These are phyloP conservation scores for Lentinula raphanica DNA, from an alignment of 768 basidiomycete genomes.

Conservation along the genomic window DNA sequence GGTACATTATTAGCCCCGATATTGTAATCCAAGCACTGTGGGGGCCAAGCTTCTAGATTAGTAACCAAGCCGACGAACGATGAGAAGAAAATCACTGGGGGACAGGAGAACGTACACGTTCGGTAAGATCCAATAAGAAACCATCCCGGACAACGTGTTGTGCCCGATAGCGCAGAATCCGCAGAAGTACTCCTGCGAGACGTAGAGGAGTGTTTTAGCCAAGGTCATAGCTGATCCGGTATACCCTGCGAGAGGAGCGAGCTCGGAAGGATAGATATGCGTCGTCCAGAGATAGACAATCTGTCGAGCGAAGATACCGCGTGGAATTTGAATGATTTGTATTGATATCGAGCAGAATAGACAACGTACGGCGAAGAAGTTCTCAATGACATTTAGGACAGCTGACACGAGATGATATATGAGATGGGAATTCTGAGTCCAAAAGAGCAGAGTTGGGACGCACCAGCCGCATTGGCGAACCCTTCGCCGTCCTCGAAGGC, in stretches of 20 bases:
- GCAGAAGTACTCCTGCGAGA: conserved; percentile 75
- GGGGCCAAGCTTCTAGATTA: background rate
- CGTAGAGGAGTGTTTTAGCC: conserved; percentile 82
- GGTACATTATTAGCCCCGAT: conserved; percentile 1
- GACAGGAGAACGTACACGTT: conserved; percentile 61
- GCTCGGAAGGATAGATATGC: conserved; percentile 56
- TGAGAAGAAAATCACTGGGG: background rate
- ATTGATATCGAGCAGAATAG: background rate
- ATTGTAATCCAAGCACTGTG: conserved; percentile 2
- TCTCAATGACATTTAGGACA: conserved; percentile 75
- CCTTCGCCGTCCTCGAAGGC: conserved; percentile 64
- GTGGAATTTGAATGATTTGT: background rate
- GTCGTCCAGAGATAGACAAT: conserved; percentile 71
- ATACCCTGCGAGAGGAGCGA: conserved; percentile 67
- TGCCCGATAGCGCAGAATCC: conserved; percentile 71
- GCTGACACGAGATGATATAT: conserved; percentile 39
- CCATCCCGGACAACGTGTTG: conserved; percentile 46
- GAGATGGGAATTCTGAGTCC: background rate
- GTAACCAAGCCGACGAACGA: background rate
- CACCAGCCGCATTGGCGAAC: conserved; percentile 69
- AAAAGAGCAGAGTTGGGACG: conserved; percentile 41
- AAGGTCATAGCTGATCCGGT: conserved; percentile 71
- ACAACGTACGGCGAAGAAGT: conserved; percentile 19
- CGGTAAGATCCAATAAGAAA: conserved; percentile 68
- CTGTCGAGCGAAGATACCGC: conserved; percentile 43